Evolutionary conservation across 768 basidiomycete genomes (phyloP).

Genomic region (Exidia glandulosa): DNA sequence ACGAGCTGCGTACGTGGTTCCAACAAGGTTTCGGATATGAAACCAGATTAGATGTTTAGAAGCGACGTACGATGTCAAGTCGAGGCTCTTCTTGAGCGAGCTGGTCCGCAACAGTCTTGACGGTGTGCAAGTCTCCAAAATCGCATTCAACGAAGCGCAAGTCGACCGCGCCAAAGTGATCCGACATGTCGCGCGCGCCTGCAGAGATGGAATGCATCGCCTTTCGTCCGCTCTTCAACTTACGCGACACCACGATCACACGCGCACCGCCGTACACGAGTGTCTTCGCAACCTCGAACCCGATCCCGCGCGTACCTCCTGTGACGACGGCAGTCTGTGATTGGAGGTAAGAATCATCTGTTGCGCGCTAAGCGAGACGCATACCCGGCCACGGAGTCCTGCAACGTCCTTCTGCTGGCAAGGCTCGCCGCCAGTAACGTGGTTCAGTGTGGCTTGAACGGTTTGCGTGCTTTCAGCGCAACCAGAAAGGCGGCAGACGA

Average conservation of each 20-base stretch:
- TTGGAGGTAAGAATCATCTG: not conserved
- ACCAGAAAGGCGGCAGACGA: no score
- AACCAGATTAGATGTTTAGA: not conserved
- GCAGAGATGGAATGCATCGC: slow-evolving; percentile 14
- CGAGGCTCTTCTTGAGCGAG: slow-evolving; percentile 9
- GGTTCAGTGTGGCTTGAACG: not conserved
- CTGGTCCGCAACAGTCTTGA: slow-evolving; percentile 17
- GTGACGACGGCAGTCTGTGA: slow-evolving; percentile 20
- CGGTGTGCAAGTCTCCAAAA: slow-evolving; percentile 15
- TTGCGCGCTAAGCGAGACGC: not conserved
- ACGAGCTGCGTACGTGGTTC: slow-evolving; percentile 6
- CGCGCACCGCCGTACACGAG: slow-evolving; percentile 19
- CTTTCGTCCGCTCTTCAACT: slow-evolving; percentile 13
- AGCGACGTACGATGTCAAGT: slow-evolving; percentile 7
- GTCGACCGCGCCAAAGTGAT: not conserved
- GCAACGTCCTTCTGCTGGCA: not conserved
- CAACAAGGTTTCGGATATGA: not conserved
- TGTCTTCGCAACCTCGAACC: slow-evolving; percentile 19
- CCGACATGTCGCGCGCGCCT: not conserved
- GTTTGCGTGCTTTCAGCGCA: no score
- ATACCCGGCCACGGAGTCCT: not conserved
- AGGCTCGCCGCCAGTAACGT: not conserved
- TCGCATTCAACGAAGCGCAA: slow-evolving; percentile 17
- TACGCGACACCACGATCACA: slow-evolving; percentile 17
- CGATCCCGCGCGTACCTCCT: slow-evolving; percentile 19